Conservation (phyloP, 352 stramenopile species). For the Globisporangium acanthophoron region DNA sequence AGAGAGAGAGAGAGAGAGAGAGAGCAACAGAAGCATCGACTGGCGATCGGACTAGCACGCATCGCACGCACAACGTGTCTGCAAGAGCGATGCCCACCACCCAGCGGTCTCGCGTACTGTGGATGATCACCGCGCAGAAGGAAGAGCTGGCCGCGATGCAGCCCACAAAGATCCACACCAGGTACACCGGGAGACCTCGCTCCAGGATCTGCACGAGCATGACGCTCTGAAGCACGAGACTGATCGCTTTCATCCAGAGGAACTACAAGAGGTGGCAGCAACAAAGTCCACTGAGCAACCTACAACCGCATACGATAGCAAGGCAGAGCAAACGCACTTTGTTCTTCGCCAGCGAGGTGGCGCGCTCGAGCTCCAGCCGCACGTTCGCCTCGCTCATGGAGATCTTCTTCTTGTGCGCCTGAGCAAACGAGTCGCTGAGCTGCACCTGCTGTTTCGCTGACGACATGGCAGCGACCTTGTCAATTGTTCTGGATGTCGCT, state of each 20-base stretch:
- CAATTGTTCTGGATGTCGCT: background rate
- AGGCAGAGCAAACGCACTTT: background rate
- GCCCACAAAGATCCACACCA: slow-evolving; percentile 6
- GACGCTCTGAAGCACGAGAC: slow-evolving; percentile 6
- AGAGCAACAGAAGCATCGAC: background rate
- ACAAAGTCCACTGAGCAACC: background rate
- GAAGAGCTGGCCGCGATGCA: slow-evolving; percentile 1
- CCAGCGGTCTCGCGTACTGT: slow-evolving; percentile 8
- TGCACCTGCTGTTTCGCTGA: background rate
- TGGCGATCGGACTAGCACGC: background rate
- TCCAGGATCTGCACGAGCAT: slow-evolving; percentile 14
- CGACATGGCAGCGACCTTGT: background rate
- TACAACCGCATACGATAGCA: background rate
- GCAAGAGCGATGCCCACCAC: slow-evolving; percentile 12
- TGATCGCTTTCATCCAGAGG: slow-evolving; percentile 13
- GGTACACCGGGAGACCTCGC: slow-evolving; percentile 3
- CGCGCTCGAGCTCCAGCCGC: slow-evolving; percentile 6
- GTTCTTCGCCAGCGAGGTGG: slow-evolving; percentile 6
- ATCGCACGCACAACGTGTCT: slow-evolving; percentile 14
- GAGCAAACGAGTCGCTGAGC: slow-evolving; percentile 5
- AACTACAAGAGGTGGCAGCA: background rate
- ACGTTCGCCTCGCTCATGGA: slow-evolving; percentile 3
- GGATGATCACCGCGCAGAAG: slow-evolving; percentile 4
- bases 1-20: too few relatives aligned
- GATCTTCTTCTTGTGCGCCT: slow-evolving; percentile 7